Conservation (phyloP, 768 basidiomycete genomes). For the Myochromella boudieri region DNA sequence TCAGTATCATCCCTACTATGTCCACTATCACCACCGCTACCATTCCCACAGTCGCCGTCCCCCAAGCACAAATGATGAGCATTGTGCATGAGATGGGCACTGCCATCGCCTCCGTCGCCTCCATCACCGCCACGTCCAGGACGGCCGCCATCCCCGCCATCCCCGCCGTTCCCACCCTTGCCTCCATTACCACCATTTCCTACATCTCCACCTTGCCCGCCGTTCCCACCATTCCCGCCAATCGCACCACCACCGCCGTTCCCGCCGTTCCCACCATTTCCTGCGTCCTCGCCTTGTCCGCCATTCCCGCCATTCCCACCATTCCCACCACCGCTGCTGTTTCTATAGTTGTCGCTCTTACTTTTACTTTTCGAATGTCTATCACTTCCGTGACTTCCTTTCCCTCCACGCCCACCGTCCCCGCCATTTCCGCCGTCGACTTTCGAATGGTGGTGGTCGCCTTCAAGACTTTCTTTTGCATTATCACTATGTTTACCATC, state of each 20-base stretch:
- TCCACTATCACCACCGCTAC: not conserved
- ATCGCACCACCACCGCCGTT: not conserved
- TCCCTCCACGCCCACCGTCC: not conserved
- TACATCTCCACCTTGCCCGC: not conserved
- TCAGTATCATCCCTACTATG: not conserved
- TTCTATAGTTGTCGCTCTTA: not conserved
- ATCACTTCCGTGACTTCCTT: not conserved
- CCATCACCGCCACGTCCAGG: not conserved
- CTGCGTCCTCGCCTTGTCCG: not conserved
- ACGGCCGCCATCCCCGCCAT: not conserved
- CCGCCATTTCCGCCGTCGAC: not conserved
- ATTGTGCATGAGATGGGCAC: not conserved
- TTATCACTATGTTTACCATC: not conserved
- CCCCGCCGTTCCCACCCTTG: not conserved
- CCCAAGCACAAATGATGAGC: not conserved
- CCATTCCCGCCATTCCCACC: not conserved
- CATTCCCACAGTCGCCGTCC: not conserved
- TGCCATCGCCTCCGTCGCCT: constrained; percentile 3
- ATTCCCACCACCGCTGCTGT: not conserved
- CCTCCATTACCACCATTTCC: not conserved
- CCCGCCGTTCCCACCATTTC: not conserved
- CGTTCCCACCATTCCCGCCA: not conserved
- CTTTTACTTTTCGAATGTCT: too few relatives aligned
- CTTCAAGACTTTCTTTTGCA: not conserved
- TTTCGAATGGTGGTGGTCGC: not conserved